Percentiles rank a stretch among this genome's conserved stretches.
phyloP scores from a whole-genome alignment of 331 rosid species.

The Acacia concinna region DNA sequence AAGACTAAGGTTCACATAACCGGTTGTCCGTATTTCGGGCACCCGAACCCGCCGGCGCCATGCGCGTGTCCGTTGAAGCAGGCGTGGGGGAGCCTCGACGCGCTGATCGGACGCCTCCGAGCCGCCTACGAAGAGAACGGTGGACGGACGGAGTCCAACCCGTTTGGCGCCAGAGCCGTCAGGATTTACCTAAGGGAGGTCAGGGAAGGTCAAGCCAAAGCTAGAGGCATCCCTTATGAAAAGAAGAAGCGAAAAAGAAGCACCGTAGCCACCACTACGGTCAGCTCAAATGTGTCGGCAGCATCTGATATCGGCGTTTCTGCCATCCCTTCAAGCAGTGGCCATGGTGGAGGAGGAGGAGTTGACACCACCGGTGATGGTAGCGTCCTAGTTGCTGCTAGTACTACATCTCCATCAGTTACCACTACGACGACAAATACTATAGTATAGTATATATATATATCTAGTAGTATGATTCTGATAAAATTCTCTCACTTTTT shows the following conservation, averaged over 20 bases:
- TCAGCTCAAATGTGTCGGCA: conserved; percentile 1
- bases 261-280: conserved; percentile 5
- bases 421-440: conserved; percentile 29
- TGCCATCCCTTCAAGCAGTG: not conserved
- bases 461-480: conserved; percentile 7
- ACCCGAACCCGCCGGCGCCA: conserved; percentile 80
- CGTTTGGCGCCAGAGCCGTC: conserved; percentile 84
- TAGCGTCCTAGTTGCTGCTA: not conserved
- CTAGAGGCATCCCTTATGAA: conserved; percentile 91
- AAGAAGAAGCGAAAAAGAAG: conserved; percentile 86
- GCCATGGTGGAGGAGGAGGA: not conserved
- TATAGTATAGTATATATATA: conserved; percentile 35
- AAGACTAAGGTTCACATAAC: conserved; percentile 81
- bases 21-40: conserved; percentile 76
- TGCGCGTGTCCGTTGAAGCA: conserved; percentile 89
- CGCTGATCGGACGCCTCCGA: conserved; percentile 89
- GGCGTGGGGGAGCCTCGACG: conserved; percentile 97
- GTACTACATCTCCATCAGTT: conserved; percentile 17
- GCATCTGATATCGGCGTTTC: not conserved
- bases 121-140: conserved; percentile 97
- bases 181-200: conserved; percentile 86
- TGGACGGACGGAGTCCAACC: conserved; percentile 77
- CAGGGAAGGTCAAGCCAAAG: conserved; percentile 82
- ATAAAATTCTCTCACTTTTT: not conserved
- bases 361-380: not conserved